phyloP scores from a whole-genome alignment of 2,329 filamentous ascomycete genomes.

The Pseudogymnoascus sp. region DNA sequence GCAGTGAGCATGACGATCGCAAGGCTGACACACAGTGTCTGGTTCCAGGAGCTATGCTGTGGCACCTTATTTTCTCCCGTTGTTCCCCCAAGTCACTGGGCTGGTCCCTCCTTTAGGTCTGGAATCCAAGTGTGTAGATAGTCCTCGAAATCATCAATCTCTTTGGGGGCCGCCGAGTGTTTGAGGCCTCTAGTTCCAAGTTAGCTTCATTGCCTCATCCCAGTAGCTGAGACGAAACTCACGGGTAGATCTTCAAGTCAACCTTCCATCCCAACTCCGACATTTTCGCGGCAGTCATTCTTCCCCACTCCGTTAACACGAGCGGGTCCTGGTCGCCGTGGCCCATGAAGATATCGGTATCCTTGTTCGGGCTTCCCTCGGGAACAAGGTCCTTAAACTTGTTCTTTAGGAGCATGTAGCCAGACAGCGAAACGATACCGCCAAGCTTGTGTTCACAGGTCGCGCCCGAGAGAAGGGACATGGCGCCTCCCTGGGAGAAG shows the following conservation, averaged over 20 bases:
- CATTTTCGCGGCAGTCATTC: slow-evolving; percentile 57
- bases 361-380: slow-evolving; percentile 53
- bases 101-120: slow-evolving; percentile 29
- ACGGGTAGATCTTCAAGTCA: slow-evolving; percentile 68
- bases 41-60: background rate
- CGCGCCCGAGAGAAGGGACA: slow-evolving; percentile 72
- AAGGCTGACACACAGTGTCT: background rate
- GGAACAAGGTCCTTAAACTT: slow-evolving; percentile 52
- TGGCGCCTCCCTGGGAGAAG: slow-evolving; percentile 81
- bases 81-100: background rate
- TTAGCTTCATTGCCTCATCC: slow-evolving; percentile 1
- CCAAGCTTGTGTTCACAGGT: slow-evolving; percentile 66
- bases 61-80: background rate
- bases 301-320: slow-evolving; percentile 61
- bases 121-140: slow-evolving; percentile 43
- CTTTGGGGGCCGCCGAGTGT: slow-evolving; percentile 68
- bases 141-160: slow-evolving; percentile 72
- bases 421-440: slow-evolving; percentile 80
- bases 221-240: slow-evolving; percentile 27
- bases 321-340: slow-evolving; percentile 75
- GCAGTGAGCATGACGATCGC: background rate
- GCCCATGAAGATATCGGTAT: slow-evolving; percentile 80
- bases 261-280: slow-evolving; percentile 64
- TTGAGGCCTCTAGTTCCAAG: slow-evolving; percentile 47
- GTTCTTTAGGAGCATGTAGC: slow-evolving; percentile 65